These are phyloP conservation scores for Gossypium herbaceum DNA, from an alignment of 345 rosid genomes.

Conservation along the genomic window DNA sequence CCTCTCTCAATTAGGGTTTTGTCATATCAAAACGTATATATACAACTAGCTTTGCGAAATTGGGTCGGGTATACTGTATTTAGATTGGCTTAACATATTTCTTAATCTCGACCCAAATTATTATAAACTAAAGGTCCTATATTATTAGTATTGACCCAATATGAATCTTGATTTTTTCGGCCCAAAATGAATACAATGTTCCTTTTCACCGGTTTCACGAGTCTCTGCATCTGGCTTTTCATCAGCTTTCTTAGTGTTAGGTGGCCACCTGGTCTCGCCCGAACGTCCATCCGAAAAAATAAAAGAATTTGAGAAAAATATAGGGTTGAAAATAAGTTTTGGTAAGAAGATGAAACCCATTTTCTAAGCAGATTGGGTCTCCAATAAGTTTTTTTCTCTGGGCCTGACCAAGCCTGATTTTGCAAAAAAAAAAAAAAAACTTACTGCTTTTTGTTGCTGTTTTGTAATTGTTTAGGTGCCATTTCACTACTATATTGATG, in stretches of 20 bases:
- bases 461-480: too few species aligned
- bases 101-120: neutral
- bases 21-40: neutral
- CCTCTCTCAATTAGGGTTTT: slow-evolving; percentile 16
- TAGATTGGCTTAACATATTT: neutral
- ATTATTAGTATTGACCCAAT: neutral
- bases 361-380: too few species aligned
- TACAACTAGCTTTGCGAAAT: neutral
- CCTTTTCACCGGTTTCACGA: too few species aligned
- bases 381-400: too few species aligned
- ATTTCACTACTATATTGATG: accelerated
- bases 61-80: neutral
- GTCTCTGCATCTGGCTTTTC: too few species aligned
- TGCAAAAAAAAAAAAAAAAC: too few species aligned
- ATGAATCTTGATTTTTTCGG: neutral
- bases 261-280: accelerated
- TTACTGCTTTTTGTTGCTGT: too few species aligned
- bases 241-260: too few species aligned
- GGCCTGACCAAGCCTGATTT: accelerated
- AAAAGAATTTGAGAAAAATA: accelerated
- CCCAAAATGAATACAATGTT: neutral
- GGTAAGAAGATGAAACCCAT: accelerated
- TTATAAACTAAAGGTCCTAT: neutral
- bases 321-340: accelerated
- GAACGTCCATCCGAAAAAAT: too few species aligned